Evolutionary conservation across 208 protist species (phyloP), one percentile per base, ranked within the genome.

Genomic region (Acanthamoeba polyphaga): DNA sequence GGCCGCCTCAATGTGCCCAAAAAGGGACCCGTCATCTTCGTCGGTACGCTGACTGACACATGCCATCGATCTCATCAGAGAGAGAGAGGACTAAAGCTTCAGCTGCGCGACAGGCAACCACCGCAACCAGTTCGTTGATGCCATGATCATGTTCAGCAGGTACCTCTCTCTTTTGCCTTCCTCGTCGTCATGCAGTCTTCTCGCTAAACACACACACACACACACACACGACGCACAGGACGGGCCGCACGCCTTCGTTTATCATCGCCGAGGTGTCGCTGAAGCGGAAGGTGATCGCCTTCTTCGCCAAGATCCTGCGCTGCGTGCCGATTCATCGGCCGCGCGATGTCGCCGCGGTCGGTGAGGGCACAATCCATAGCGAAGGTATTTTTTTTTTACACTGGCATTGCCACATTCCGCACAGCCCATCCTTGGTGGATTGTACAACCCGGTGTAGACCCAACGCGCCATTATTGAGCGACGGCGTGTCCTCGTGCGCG

Each of bases 101-200:
- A 38, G 38, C 29, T 3, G 43, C 78, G 6, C 46, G 49, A 15
- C 80, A 88, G 88, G 88, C 60, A 93, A 93, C 68, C 88, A 93
- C 68, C 68, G 38, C 88, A 93, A 93, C 46, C 88, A 93, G n/a
- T 93, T 93, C 60, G 88, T 93, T 10, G 88, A 93, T 46, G 51
- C 46, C 17, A 80, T 93, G 88, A 72, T 93, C 80, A 80, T 80
- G 70, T 80, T 80, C 70, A 80, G 70, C 70, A 19, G 70, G 66
- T 27, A 74, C 66, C n/a, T 74, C 66, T 6, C 22, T 12, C 24
- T n/a, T n/a, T n/a, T n/a, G n/a, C n/a, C n/a, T n/a, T n/a, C n/a
- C n/a, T n/a, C n/a, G n/a, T n/a, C n/a, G n/a, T n/a, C n/a, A n/a
- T n/a, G n/a, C n/a, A n/a, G n/a, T n/a, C n/a, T n/a, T n/a, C n/a